Base-by-base conservation (phyloP, 495 filamentous ascomycete species). In the Penicillium tannophilum region DNA sequence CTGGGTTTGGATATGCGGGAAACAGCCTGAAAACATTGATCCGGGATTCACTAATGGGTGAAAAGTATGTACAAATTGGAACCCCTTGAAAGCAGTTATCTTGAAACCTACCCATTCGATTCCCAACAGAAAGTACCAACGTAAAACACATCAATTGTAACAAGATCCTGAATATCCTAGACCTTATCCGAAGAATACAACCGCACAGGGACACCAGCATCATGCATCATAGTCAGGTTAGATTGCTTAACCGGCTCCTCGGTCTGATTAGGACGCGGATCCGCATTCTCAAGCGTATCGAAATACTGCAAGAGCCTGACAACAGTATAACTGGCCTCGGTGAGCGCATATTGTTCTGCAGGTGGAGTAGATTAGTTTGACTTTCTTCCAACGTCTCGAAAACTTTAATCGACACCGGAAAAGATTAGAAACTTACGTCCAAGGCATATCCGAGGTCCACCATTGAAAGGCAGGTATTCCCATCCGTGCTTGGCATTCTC, bases 381-480 rank as follows among this genome's bases (percentile, higher is more conserved):
- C 39, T 41, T 41, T 17, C 12, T 5, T 41, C 39, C 33, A 36
- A 36, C 33, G 33, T 9, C 33, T 10, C 23, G 2, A 4, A 19
- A 36, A 10, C n/a, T 14, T 10, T 26, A 41, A 20, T n/a, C 10
- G 0, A 53, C 1, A 10, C 24, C 7, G 10, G 20, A 33, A 44
- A 54, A 24, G 30, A 28, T 8, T 3, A 5, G 9, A 36, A 17
- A 89, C 82, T 85, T 79, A 84, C 89, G 92, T 10, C 93, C 93
- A 64, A 97, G 84, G 72, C 93, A 97, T 56, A 96, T 93, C 39
- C 93, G 79, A 39, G 91, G 90, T 0, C 92, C 90, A 20, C 88
- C 88, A 62, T 90, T 91, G 72, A 94, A 93, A 2, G 89, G 88
- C 11, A 93, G 76, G 72, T 88, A 93, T 53, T 88, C 86, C 89